Conservation (phyloP, 768 basidiomycete genomes). For the Hydnomerulius pinastri region DNA sequence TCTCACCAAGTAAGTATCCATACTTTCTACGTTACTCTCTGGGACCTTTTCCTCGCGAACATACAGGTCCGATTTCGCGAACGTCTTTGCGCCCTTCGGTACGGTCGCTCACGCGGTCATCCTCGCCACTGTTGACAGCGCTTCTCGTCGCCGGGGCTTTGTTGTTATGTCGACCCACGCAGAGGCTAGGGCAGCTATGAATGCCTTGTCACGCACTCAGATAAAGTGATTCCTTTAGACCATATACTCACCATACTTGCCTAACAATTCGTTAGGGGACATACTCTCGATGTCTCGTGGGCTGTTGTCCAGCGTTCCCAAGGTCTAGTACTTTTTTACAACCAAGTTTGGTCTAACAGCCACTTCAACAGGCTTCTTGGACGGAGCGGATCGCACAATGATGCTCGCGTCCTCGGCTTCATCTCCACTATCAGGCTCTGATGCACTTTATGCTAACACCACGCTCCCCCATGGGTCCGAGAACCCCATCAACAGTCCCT, state of each 20-base stretch:
- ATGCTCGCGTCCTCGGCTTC: conserved; percentile 52
- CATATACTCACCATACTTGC: background rate
- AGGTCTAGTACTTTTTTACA: conserved; percentile 41
- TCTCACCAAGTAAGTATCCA: conserved; percentile 63
- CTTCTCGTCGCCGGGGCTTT: conserved; percentile 81
- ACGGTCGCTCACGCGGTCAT: conserved; percentile 77
- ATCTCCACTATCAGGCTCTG: conserved; percentile 31
- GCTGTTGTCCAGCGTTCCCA: conserved; percentile 86
- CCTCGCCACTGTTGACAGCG: conserved; percentile 80
- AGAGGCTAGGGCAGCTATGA: conserved; percentile 72
- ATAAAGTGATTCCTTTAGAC: conserved; percentile 53
- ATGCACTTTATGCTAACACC: conserved; percentile 26
- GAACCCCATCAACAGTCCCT: conserved; percentile 32
- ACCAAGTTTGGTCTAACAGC: conserved; percentile 6
- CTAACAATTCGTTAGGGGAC: conserved; percentile 49
- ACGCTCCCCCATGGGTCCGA: conserved; percentile 28
- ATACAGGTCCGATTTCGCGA: conserved; percentile 55
- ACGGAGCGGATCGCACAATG: conserved; percentile 77
- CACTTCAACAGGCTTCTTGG: conserved; percentile 63
- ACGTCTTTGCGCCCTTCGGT: conserved; percentile 65
- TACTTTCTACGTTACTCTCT: no score
- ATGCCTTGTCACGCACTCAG: conserved; percentile 62
- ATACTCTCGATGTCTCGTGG: conserved; percentile 82
- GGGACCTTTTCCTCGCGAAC: background rate
- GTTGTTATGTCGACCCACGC: conserved; percentile 77